phyloP scores from a whole-genome alignment of 169 alveolate species.

The Pseudocohnilembus persalinus region DNA sequence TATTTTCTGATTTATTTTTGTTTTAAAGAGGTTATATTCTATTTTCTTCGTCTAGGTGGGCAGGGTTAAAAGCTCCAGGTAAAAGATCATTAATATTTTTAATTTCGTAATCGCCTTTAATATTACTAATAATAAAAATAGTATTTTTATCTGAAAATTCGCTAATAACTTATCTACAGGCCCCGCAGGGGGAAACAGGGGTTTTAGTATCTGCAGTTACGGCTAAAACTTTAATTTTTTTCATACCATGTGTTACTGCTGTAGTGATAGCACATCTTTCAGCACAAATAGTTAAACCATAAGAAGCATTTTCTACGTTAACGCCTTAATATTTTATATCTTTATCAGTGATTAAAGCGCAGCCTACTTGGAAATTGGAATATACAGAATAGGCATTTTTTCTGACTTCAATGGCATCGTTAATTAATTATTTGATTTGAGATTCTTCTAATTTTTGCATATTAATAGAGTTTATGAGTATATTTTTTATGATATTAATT shows the following conservation, averaged over 20 bases:
- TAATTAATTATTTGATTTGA: constrained; percentile 7
- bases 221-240: constrained; percentile 9
- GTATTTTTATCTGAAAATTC: constrained; percentile 32
- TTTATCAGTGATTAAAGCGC: constrained; percentile 17
- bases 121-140: constrained; percentile 5
- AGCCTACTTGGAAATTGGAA: constrained; percentile 37
- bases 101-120: constrained; percentile 7
- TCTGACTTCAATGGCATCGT: constrained; percentile 14
- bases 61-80: not conserved
- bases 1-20: no score
- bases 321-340: constrained; percentile 19
- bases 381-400: constrained; percentile 32
- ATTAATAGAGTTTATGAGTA: no score
- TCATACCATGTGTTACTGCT: constrained; percentile 28
- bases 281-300: constrained; percentile 37
- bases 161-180: constrained; percentile 32
- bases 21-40: not conserved
- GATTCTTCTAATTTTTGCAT: no score
- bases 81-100: not conserved
- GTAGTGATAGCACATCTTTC: constrained; percentile 29
- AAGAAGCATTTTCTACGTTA: constrained; percentile 38
- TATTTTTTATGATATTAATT: no score
- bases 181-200: constrained; percentile 32
- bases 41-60: not conserved
- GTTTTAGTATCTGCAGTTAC: constrained; percentile 26